A percentile compares a stretch with the other conserved stretches of the same genome.
phyloP scores from a whole-genome alignment of 1,284 basidiomycete genomes.

The Coniophora puteana region DNA sequence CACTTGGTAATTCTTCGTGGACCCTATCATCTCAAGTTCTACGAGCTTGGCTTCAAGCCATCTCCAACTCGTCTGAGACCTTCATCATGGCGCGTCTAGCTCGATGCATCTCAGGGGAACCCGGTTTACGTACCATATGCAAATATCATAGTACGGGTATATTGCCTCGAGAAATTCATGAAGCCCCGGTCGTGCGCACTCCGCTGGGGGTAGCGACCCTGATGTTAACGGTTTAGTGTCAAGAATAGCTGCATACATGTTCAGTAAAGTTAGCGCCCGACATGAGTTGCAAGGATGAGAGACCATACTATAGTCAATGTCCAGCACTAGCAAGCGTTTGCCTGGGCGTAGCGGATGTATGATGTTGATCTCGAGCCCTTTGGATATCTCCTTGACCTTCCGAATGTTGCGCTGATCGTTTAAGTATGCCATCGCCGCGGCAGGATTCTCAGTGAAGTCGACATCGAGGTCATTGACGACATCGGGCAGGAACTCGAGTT shows the following conservation, averaged over 20 bases:
- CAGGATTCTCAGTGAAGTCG: conserved; percentile 63
- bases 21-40: conserved; percentile 83
- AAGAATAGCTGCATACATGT: conserved; percentile 56
- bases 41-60: conserved; percentile 91
- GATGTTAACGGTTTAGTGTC: conserved; percentile 81
- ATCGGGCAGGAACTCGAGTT: conserved; percentile 65
- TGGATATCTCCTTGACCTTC: conserved; percentile 71
- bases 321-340: conserved; percentile 80
- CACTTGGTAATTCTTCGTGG: conserved; percentile 68
- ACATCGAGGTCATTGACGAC: conserved; percentile 79
- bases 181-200: conserved; percentile 79
- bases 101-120: conserved; percentile 2
- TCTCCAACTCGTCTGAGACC: conserved; percentile 86
- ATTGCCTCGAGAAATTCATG: conserved; percentile 81
- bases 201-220: conserved; percentile 70
- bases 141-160: conserved; percentile 83
- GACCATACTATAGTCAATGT: conserved; percentile 81
- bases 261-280: no score
- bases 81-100: conserved; percentile 17
- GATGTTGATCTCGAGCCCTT: conserved; percentile 64
- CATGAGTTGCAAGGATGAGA: not conserved
- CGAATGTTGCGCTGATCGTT: conserved; percentile 76
- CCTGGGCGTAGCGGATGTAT: conserved; percentile 75
- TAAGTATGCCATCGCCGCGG: conserved; percentile 54
- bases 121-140: conserved; percentile 81